Evolutionary conservation across 306 rosid species (phyloP), one percentile per base, ranked within the genome.

Genomic region (Quercus ilex): DNA sequence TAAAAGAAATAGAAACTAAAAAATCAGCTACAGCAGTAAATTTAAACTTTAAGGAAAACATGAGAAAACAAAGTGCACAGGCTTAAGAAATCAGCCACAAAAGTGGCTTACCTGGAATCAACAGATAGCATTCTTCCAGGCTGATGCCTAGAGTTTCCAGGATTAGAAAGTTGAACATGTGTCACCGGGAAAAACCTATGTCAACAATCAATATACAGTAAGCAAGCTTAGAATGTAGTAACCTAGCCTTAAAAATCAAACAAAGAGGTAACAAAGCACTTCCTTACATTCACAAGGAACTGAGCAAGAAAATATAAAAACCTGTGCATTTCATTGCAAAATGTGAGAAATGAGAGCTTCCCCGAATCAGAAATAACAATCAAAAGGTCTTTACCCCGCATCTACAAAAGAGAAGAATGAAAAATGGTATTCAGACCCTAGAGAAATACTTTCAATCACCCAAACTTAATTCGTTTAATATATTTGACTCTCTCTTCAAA

Each of bases 321-420:
- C 99, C 97, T 92, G 91, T 91, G 91, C 99, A 92, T 94, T 86
- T 94, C 93, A 78, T 87, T 91, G 92, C 99, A 89, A 82, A 94
- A 94, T 56, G 94, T 85, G 80, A 94, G 94, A 85, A 94, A 73
- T 1, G 99, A 92, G 67, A 94, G 91, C 91, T 94, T 94, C 84
- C 99, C 97, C 2, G 99, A 94, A 87, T 94, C 99, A 8, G 99
- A 94, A 74, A 91, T 75, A 71, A 92, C 99, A 77, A 90, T 87
- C 83, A 94, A 83, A 58, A 91, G 89, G 76, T 94, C 99, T 83
- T 85, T 92, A 41, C 97, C 99, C 82, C 85, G 74, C 91, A 89
- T 78, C 98, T 94, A 83, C 69, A 79, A 69, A 79, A 81, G 67
- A 71, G 69, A 30, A 77, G 28, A 9, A 9, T 20, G 53, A 55